These are phyloP conservation scores for Paracoccidioides brasiliensis DNA, from an alignment of 2,329 filamentous ascomycete genomes.

Conservation along the genomic window DNA sequence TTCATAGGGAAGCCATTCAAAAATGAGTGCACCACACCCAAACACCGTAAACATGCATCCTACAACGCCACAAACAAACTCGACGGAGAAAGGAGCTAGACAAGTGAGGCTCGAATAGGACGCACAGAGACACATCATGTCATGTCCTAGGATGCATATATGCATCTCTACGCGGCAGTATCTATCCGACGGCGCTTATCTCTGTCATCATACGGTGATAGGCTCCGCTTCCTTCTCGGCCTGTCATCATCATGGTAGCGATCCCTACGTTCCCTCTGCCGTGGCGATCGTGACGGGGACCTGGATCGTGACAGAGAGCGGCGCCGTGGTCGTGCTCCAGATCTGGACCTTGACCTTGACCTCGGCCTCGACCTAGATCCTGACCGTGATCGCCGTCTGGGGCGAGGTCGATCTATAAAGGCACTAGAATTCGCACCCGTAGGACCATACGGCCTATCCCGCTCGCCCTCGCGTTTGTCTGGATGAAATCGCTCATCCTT, in stretches of 20 bases:
- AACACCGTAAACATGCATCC: too few species aligned
- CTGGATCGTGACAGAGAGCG: conserved; percentile 39
- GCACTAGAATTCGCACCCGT: conserved; percentile 36
- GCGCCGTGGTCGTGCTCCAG: conserved; percentile 24
- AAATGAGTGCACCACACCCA: too few species aligned
- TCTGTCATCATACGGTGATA: conserved; percentile 29
- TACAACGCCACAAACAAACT: too few species aligned
- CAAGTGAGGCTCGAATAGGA: too few species aligned
- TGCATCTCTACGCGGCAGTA: conserved; percentile 2
- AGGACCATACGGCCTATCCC: conserved; percentile 19
- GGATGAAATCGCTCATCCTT: conserved; percentile 36
- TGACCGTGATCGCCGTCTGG: conserved; percentile 16
- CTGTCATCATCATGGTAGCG: conserved; percentile 34
- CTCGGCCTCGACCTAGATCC: conserved; percentile 31
- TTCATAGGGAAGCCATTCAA: not conserved
- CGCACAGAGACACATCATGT: not conserved
- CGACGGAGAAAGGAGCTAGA: too few species aligned
- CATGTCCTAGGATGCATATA: not conserved
- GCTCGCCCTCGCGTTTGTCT: conserved; percentile 25
- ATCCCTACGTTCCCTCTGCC: conserved; percentile 11
- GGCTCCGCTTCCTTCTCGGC: conserved; percentile 28
- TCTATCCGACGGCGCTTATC: conserved; percentile 31
- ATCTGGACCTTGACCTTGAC: conserved; percentile 43
- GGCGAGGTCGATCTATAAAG: conserved; percentile 25
- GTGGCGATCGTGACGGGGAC: conserved; percentile 13